Base-by-base conservation (phyloP, 306 rosid genomes). In the Cicer bijugum region DNA sequence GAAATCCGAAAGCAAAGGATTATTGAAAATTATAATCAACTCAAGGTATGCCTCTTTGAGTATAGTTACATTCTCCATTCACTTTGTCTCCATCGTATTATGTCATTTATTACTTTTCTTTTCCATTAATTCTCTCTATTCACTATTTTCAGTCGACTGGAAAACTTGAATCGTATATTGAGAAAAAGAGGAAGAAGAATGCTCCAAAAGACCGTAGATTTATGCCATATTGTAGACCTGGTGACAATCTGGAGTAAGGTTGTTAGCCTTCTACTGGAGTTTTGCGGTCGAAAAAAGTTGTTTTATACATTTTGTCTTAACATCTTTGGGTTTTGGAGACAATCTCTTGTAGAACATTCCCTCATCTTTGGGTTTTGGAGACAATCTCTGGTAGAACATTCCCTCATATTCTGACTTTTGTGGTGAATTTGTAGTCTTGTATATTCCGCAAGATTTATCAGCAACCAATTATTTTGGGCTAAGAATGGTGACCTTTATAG, bases 131-230 rank as follows among this genome's bases (percentile, higher is more conserved):
- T 78, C 19, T 19, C 1, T 69, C 48, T 15, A 6, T 51, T n/a
- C 14, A 51, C 67, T 50, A 53, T 78, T 74, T 69, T 74, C 80
- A 89, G 97, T 74, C 84, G 7, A 68, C 96, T 77, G 96, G 96
- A 47, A 89, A 89, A 83, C 96, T 93, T 15, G 90, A 86, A 56
- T 23, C 91, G 46, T 93, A 74, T 68, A 57, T 93, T 42, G 90
- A 88, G 85, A 91, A 87, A 75, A 86, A 77, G 85, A 86, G 96
- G 82, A 85, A 74, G 87, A 93, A 89, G 82, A 93, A 93, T 83
- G 94, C 97, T 45, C 80, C 96, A 3, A 93, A 89, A 86, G 89
- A 93, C 73, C 96, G 81, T 28, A 82, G 83, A 82, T 83, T 75
- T 84, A 77, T 93, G 88, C 96, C 98, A 28, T 91, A 93, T 63